Evolutionary conservation across 2,329 filamentous ascomycete genomes (phyloP).

Genomic region (Aspergillus japonicus): DNA sequence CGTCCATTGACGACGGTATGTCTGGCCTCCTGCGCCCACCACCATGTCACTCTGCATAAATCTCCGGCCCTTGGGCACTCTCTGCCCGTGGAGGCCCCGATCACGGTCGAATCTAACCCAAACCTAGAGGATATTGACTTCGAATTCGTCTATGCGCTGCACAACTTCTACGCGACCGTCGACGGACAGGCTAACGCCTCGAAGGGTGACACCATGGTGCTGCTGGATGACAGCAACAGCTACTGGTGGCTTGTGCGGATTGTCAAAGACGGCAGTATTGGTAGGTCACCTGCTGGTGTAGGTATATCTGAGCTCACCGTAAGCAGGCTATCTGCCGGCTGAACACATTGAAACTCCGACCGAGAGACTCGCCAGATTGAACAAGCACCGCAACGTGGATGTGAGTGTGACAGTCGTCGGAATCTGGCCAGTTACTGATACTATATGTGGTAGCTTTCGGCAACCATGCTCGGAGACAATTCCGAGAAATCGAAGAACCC

Average conservation of each 20-base stretch:
- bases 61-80: too few species aligned
- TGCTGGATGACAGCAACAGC: constrained; percentile 97
- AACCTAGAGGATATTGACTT: constrained; percentile 97
- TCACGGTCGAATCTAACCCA: constrained; percentile 77
- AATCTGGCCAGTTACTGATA: constrained; percentile 17
- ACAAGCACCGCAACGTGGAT: constrained; percentile 98
- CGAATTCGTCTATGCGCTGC: constrained; percentile 96
- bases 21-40: not conserved
- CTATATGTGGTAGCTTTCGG: constrained; percentile 55
- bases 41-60: not conserved
- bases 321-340: constrained; percentile 83
- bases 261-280: constrained; percentile 95
- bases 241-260: constrained; percentile 99
- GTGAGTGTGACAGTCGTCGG: constrained; percentile 54
- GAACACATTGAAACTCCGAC: constrained; percentile 99
- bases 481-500: constrained; percentile 79
- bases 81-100: not conserved
- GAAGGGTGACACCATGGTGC: constrained; percentile 97
- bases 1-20: constrained; percentile 95
- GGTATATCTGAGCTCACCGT: constrained; percentile 27
- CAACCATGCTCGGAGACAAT: constrained; percentile 69
- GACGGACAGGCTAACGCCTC: constrained; percentile 98
- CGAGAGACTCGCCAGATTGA: constrained; percentile 85
- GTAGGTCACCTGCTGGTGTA: constrained; percentile 42
- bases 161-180: constrained; percentile 96